These are phyloP conservation scores for Pseudogymnoascus sp. DNA, from an alignment of 2,329 filamentous ascomycete species.

Conservation along the genomic window DNA sequence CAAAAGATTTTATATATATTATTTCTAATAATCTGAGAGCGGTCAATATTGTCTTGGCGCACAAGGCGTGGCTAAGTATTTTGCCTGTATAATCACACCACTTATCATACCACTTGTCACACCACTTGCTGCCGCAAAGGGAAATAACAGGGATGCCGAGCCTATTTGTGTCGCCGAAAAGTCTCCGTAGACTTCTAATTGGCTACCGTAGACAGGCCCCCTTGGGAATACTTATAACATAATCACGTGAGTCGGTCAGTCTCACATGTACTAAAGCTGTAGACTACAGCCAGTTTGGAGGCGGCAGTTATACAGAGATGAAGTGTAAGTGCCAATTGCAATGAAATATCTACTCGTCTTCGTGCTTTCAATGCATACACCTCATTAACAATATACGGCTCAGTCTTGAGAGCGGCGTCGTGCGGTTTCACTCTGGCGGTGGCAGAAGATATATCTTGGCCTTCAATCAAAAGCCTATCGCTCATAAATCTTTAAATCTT, in stretches of 20 bases:
- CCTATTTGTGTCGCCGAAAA: not conserved
- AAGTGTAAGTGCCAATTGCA: not conserved
- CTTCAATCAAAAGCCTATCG: not conserved
- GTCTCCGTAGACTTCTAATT: not conserved
- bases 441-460: not conserved
- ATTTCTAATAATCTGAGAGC: not conserved
- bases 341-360: not conserved
- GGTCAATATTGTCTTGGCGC: not conserved
- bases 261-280: not conserved
- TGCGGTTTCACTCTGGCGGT: not conserved
- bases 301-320: not conserved
- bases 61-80: not conserved
- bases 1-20: too few relatives aligned
- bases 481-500: not conserved
- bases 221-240: too few relatives aligned
- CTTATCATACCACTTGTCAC: slow-evolving; percentile 2
- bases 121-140: not conserved
- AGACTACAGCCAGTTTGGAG: not conserved
- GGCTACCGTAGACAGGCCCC: not conserved
- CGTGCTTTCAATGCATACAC: not conserved
- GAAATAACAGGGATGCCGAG: not conserved
- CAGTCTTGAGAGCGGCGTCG: not conserved
- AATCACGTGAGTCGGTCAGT: not conserved
- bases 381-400: not conserved
- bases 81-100: not conserved